Conservation (phyloP, 352 stramenopile species). For the Globisporangium ultimum region DNA sequence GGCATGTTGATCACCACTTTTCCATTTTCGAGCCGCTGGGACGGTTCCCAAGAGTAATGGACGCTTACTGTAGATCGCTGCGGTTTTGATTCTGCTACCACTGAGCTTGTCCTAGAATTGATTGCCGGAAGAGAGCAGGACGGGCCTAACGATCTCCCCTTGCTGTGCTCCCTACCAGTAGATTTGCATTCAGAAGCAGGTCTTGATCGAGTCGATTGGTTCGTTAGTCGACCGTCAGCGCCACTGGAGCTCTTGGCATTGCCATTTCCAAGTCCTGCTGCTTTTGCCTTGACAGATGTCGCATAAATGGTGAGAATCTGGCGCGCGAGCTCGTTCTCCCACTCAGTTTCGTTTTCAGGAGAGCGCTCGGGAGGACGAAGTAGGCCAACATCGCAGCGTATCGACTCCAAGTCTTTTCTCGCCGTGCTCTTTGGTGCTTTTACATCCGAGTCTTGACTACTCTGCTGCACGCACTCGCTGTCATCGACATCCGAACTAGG, state of each 20-base stretch:
- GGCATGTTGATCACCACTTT: conserved; percentile 82
- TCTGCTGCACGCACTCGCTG: neutral
- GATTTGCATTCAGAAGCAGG: neutral
- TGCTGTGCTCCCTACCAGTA: neutral
- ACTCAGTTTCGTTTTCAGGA: conserved; percentile 69
- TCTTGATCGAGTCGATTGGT: neutral
- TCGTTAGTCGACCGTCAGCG: conserved; percentile 1
- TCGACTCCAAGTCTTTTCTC: conserved; percentile 9
- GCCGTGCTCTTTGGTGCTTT: conserved; percentile 6
- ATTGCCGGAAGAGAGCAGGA: conserved; percentile 25
- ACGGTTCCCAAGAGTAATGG: conserved; percentile 70
- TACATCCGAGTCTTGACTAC: neutral
- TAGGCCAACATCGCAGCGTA: conserved; percentile 50
- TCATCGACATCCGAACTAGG: neutral
- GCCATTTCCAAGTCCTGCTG: conserved; percentile 8
- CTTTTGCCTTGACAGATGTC: conserved; percentile 67
- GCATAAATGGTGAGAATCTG: conserved; percentile 89
- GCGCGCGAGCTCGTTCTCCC: conserved; percentile 89
- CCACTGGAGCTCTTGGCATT: neutral
- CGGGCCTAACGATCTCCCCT: neutral
- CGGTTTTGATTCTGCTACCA: neutral
- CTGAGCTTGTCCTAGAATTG: neutral
- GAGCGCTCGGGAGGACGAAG: conserved; percentile 41
- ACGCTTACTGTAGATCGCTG: conserved; percentile 19
- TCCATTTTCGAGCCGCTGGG: conserved; percentile 45